Evolutionary conservation across 345 rosid genomes (phyloP).

Genomic region (Pugionium dolabratum): DNA sequence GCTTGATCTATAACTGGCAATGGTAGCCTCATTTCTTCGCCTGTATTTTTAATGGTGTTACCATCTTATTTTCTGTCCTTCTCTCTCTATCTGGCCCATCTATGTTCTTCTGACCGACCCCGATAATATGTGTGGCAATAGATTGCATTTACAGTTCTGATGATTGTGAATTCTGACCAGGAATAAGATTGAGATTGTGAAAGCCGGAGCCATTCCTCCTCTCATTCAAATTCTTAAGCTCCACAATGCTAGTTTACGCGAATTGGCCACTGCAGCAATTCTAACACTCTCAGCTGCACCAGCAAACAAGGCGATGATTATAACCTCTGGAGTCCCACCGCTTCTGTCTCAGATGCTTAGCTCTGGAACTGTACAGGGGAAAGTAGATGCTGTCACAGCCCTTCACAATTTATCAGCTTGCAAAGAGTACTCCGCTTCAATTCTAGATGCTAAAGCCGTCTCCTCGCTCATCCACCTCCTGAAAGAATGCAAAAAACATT

Average conservation of each 20-base stretch:
- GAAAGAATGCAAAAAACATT: constrained; percentile 70
- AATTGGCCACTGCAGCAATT: constrained; percentile 72
- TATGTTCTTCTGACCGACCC: neutral
- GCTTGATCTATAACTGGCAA: too few species aligned
- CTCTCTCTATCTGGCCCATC: neutral
- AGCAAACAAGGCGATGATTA: constrained; percentile 63
- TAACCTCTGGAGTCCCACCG: constrained; percentile 62
- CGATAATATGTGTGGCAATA: neutral
- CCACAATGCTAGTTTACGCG: constrained; percentile 52
- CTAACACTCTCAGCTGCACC: constrained; percentile 75
- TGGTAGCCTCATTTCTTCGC: too few species aligned
- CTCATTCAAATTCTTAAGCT: constrained; percentile 66
- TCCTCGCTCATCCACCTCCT: constrained; percentile 67
- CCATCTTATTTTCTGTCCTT: neutral
- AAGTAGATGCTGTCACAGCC: constrained; percentile 76
- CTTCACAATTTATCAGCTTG: constrained; percentile 67
- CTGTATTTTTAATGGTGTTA: neutral
- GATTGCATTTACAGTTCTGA: neutral
- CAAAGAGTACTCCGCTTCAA: constrained; percentile 46
- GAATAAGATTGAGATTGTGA: constrained; percentile 70
- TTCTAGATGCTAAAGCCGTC: constrained; percentile 60
- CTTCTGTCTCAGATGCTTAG: constrained; percentile 68
- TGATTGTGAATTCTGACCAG: constrained; percentile 43
- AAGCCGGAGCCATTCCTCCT: constrained; percentile 70
- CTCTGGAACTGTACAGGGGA: constrained; percentile 74